Percentiles rank a stretch among this genome's conserved stretches.
Evolutionary conservation across 345 rosid species (phyloP).

Genomic region (Atalantia buxifolia): DNA sequence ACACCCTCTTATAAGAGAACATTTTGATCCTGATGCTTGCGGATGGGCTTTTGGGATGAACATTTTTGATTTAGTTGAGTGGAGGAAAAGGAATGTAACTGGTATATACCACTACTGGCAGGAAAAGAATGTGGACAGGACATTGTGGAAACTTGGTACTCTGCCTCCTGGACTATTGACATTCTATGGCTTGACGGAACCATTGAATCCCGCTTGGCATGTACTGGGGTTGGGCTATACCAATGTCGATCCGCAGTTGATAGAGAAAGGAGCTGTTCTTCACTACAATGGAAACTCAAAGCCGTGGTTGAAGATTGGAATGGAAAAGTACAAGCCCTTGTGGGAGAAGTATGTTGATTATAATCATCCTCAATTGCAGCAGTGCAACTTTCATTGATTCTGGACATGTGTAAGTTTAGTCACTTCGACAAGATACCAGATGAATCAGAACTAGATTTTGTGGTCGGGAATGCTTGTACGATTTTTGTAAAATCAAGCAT

Average conservation of each 20-base stretch:
- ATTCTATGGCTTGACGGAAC: constrained; percentile 83
- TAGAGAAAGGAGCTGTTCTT: constrained; percentile 88
- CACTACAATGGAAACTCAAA: constrained; percentile 93
- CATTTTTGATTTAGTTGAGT: constrained; percentile 77
- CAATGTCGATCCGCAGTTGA: constrained; percentile 67
- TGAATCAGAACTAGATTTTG: constrained; percentile 11
- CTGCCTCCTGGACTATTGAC: constrained; percentile 88
- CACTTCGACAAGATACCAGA: constrained; percentile 7
- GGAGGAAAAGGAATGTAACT: constrained; percentile 91
- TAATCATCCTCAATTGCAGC: constrained; percentile 69
- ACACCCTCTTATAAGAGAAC: constrained; percentile 81
- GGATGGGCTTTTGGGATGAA: constrained; percentile 99
- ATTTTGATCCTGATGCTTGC: constrained; percentile 95
- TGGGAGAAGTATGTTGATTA: constrained; percentile 96
- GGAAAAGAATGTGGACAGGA: constrained; percentile 77
- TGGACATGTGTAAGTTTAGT: constrained; percentile 12
- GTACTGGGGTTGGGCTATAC: constrained; percentile 88
- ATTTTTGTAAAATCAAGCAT: constrained; percentile 48
- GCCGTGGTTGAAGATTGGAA: constrained; percentile 97
- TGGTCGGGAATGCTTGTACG: constrained; percentile 33
- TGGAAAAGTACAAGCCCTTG: constrained; percentile 88
- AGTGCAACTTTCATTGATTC: constrained; percentile 83
- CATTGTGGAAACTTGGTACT: constrained; percentile 92
- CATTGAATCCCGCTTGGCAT: constrained; percentile 85
- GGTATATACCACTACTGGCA: constrained; percentile 94